Base-by-base conservation (phyloP, 805 yeast genomes). In the Ogataea minuta region DNA sequence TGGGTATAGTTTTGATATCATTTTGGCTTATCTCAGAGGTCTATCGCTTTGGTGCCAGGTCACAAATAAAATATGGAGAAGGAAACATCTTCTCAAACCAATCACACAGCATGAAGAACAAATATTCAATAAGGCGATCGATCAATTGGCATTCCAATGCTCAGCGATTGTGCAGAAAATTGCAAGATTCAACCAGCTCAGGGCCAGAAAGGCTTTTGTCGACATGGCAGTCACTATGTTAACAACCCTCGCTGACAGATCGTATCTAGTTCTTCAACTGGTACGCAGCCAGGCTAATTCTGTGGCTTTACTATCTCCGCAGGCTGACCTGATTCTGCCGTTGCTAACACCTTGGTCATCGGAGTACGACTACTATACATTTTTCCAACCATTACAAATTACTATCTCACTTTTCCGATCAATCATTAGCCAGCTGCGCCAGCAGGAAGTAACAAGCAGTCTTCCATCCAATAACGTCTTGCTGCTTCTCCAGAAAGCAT, bases 1-100 rank as follows among this genome's bases (percentile, higher is more conserved):
- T 2, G 58, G 63, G 30, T 59, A 55, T 26, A 60, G 56, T 17
- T 49, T 77, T 20, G 67, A 72, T 44, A 66, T 66, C n/a, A 61
- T 71, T 15, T 63, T 70, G 4, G 63, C 79, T 13, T 71, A 75
- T 20, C 54, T 74, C 54, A 76, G 74, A 43, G 74, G 76, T 3
- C 74, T 76, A 45, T 77, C 72, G 54, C 65, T 70, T 48, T 79
- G 60, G 59, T 52, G 21, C 8, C 21, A 19, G 21, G 8, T 19
- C 5, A 34, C 44, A 15, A 56, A 50, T 27, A 40, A 30, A 13
- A 43, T 56, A 10, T 23, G 55, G 33, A 40, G 50, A 11, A 24
- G 34, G 7, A 44, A 49, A 3, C 43, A 29, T 40, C 15, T 33
- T 14, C 12, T 38, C 46, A 4, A 39, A 38, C 30, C 40, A 1